Evolutionary conservation across 1,284 basidiomycete species (phyloP).

Genomic region (Erythrobasidium hasegawianum): DNA sequence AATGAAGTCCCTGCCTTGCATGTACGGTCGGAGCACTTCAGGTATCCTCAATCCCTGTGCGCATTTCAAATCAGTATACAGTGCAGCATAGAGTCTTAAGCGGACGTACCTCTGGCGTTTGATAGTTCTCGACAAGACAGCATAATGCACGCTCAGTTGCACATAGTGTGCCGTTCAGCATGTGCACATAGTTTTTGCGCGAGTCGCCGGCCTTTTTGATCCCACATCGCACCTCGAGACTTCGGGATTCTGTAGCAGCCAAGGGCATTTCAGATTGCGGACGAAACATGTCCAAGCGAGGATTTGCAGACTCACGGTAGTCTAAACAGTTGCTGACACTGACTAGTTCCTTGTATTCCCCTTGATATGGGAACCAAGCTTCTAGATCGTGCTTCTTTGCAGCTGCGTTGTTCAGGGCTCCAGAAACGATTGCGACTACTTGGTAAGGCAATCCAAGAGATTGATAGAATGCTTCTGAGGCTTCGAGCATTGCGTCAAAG

Average conservation of each 20-base stretch:
- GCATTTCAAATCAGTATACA: slow-evolving; percentile 5
- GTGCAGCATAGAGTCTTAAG: neutral
- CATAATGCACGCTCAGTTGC: slow-evolving; percentile 94
- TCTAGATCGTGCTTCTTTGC: slow-evolving; percentile 97
- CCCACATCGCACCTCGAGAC: slow-evolving; percentile 83
- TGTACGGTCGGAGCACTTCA: slow-evolving; percentile 82
- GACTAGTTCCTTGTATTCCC: slow-evolving; percentile 79
- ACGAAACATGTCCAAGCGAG: too few relatives aligned
- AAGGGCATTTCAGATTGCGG: too few relatives aligned
- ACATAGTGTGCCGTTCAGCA: slow-evolving; percentile 95
- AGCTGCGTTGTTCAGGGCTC: slow-evolving; percentile 93
- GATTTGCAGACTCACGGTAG: too few relatives aligned
- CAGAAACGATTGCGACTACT: slow-evolving; percentile 92
- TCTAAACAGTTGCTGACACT: slow-evolving; percentile 53
- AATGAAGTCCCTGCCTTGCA: slow-evolving; percentile 91
- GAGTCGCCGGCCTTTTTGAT: slow-evolving; percentile 80
- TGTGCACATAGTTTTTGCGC: slow-evolving; percentile 89
- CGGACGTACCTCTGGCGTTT: slow-evolving; percentile 76
- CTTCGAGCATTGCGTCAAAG: slow-evolving; percentile 85
- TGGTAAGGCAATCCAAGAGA: slow-evolving; percentile 86
- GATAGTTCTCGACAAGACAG: slow-evolving; percentile 98
- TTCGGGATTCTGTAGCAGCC: slow-evolving; percentile 66
- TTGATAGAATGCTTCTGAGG: slow-evolving; percentile 93
- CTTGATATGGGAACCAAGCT: slow-evolving; percentile 99
- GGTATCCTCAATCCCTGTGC: slow-evolving; percentile 79